Base-by-base conservation (phyloP, 441 rosid species). In the Daphne laureola region DNA sequence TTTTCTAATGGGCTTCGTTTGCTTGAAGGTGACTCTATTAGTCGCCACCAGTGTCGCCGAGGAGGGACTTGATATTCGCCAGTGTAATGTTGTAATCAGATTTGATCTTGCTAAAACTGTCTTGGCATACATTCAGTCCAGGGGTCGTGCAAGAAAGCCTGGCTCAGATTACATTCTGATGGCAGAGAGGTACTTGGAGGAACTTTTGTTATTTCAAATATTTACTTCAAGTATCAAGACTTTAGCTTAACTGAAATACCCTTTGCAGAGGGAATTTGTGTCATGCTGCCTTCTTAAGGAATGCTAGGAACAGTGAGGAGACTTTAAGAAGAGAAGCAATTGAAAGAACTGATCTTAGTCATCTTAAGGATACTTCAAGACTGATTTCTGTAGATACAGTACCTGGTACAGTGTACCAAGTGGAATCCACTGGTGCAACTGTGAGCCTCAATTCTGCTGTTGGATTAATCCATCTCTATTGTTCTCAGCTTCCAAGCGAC, bases 41-140 rank as follows among this genome's bases (percentile, higher is more conserved):
- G 99, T 94, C 54, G 98, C 99, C 54, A 90, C 99, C 47, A 94
- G 99, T 69, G 99, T 94, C 62, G 99, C 99, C 42, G 99, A 94
- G 81, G 99, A 94, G 78, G 98, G 99, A 63, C 96, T 94, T 65
- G 99, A 94, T 73, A 94, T 94, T 47, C 79, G 98, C 67, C 98
- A 94, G 64, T 94, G 99, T 83, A 94, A 90, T 67, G 96, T 94
- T 66, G 99, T 94, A 46, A 90, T 94, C 68, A 94, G 99, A 60
- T 94, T 94, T 73, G 99, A 94, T 70, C 98, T 94, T 57, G 99
- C 99, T 55, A 94, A 94, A 82, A 94, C 99, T 58, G 96, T 94
- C 53, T 73, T 94, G 55, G 99, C 99, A 14, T 90, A 94, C 63
- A 94, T 94, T 72, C 99, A 94, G 75, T 94, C 99, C 0, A 86